phyloP scores from a whole-genome alignment of 768 basidiomycete species.

The Russula griseocarnosa region DNA sequence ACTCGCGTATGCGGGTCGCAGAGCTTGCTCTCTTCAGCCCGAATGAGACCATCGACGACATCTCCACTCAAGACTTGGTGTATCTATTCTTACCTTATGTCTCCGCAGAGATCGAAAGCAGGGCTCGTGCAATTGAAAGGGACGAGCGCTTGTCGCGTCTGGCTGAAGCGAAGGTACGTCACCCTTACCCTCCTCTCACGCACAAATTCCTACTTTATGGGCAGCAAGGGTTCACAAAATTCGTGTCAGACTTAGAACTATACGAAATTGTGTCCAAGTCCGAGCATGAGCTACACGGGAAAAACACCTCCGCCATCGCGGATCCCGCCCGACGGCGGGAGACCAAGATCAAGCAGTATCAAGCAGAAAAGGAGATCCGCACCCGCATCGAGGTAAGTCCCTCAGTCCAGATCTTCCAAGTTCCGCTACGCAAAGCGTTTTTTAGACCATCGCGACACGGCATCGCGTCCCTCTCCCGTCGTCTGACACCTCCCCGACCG shows the following conservation, averaged over 20 bases:
- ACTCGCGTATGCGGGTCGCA: conserved; percentile 50
- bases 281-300: conserved; percentile 54
- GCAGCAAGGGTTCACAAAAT: conserved; percentile 49
- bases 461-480: conserved; percentile 40
- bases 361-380: conserved; percentile 78
- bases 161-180: conserved; percentile 53
- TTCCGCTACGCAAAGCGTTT: not conserved
- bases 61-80: conserved; percentile 68
- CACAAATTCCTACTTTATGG: conserved; percentile 20
- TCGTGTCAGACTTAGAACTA: conserved; percentile 49
- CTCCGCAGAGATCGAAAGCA: conserved; percentile 59
- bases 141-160: conserved; percentile 57
- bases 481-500: conserved; percentile 37
- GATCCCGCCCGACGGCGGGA: conserved; percentile 76
- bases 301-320: conserved; percentile 44
- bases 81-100: conserved; percentile 74
- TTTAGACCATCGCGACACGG: conserved; percentile 54
- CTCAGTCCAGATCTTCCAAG: too few species aligned
- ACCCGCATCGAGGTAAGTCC: conserved; percentile 59
- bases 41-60: conserved; percentile 80
- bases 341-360: conserved; percentile 86
- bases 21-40: conserved; percentile 73
- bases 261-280: conserved; percentile 64
- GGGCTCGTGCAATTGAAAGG: conserved; percentile 51
- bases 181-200: not conserved